These are phyloP conservation scores for Raphanus sativus DNA, from an alignment of 345 rosid genomes.

Conservation along the genomic window DNA sequence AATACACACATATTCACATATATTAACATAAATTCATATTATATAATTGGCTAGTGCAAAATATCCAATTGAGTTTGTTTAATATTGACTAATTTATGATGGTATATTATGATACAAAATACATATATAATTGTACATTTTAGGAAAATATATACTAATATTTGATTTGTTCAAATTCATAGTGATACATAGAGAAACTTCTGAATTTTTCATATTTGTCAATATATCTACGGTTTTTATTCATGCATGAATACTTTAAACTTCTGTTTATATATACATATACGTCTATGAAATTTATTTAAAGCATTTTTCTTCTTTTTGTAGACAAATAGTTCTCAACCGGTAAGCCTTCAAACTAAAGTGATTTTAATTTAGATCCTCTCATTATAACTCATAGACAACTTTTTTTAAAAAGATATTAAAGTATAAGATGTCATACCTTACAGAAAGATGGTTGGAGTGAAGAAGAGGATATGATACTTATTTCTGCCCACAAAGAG, in stretches of 20 bases:
- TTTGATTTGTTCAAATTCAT: background rate
- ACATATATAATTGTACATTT: too few relatives aligned
- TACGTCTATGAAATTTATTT: slow-evolving; percentile 3
- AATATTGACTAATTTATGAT: background rate
- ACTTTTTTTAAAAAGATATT: background rate
- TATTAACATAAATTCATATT: background rate
- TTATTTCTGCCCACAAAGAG: slow-evolving; percentile 44
- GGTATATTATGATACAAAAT: background rate
- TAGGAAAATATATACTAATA: background rate
- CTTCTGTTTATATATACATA: slow-evolving; percentile 23
- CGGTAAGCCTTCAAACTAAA: slow-evolving; percentile 8
- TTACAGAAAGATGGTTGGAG: slow-evolving; percentile 70
- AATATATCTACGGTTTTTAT: slow-evolving; percentile 17
- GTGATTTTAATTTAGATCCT: slow-evolving; percentile 16
- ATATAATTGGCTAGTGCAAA: background rate
- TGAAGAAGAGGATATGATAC: slow-evolving; percentile 53
- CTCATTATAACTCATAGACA: slow-evolving; percentile 5
- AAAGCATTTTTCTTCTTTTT: slow-evolving; percentile 14
- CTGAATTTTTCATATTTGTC: slow-evolving; percentile 18
- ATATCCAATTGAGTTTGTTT: background rate
- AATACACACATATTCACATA: background rate
- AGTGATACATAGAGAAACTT: slow-evolving; percentile 19
- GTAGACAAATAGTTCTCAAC: background rate
- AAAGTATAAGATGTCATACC: background rate
- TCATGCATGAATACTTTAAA: slow-evolving; percentile 22